Percentiles rank a stretch among this genome's conserved stretches.
phyloP scores from a whole-genome alignment of 108 stramenopile genomes.

The Pseudonitzschia multistriata region DNA sequence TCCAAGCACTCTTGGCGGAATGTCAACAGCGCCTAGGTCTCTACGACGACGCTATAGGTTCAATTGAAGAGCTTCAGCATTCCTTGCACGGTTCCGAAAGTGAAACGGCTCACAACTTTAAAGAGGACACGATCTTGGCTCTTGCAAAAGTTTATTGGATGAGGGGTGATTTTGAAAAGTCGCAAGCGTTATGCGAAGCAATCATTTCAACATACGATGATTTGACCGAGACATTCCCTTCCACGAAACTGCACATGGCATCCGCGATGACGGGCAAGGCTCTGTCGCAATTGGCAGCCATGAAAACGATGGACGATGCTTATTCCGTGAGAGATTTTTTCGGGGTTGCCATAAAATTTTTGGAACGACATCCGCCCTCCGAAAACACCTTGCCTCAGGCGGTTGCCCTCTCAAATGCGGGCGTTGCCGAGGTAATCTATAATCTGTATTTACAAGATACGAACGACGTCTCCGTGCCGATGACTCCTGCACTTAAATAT shows the following conservation, averaged over 20 bases:
- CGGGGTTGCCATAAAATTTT: constrained; percentile 29
- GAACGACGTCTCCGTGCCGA: constrained; percentile 46
- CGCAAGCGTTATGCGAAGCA: constrained; percentile 29
- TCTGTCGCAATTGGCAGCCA: constrained; percentile 28
- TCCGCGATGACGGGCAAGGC: constrained; percentile 51
- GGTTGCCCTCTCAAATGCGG: constrained; percentile 30
- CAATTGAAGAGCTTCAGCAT: constrained; percentile 22
- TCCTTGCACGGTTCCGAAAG: not conserved
- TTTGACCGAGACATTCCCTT: constrained; percentile 23
- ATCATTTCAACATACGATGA: constrained; percentile 31
- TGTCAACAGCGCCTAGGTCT: constrained; percentile 33
- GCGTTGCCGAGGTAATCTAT: constrained; percentile 38
- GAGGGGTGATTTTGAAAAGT: constrained; percentile 31
- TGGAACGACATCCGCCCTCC: constrained; percentile 35
- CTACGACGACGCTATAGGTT: constrained; percentile 24
- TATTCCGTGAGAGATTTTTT: constrained; percentile 46
- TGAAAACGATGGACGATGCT: constrained; percentile 38
- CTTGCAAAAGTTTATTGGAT: constrained; percentile 43
- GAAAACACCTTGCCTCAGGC: constrained; percentile 22
- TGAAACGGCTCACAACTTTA: not conserved
- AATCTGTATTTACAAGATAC: constrained; percentile 28
- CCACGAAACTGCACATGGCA: constrained; percentile 35
- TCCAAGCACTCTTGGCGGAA: constrained; percentile 47
- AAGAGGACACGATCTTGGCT: constrained; percentile 30
- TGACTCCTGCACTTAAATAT: constrained; percentile 33